These are phyloP conservation scores for Nakaseomyces nivariensis DNA, from an alignment of 1,139 yeast species.

Conservation along the genomic window DNA sequence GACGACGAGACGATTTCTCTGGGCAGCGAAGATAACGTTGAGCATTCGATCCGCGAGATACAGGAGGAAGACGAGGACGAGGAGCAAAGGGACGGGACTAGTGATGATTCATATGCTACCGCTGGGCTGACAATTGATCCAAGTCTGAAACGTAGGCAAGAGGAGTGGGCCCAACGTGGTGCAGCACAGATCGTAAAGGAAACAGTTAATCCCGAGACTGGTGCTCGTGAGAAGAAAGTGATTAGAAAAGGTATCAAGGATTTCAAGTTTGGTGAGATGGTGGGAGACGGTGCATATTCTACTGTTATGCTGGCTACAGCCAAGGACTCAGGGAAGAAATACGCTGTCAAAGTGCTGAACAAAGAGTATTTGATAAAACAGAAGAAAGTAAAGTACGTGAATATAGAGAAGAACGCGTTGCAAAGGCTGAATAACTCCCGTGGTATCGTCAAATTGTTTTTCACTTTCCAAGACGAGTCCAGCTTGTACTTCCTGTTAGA, in stretches of 20 bases:
- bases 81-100: constrained; percentile 3
- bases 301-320: constrained; percentile 66
- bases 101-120: constrained; percentile 6
- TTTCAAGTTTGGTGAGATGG: constrained; percentile 58
- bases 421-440: constrained; percentile 59
- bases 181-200: constrained; percentile 42
- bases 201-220: constrained; percentile 37
- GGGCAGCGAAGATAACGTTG: constrained; percentile 1
- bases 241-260: constrained; percentile 51
- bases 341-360: constrained; percentile 65
- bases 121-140: constrained; percentile 24
- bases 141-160: constrained; percentile 16
- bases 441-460: constrained; percentile 62
- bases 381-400: constrained; percentile 70
- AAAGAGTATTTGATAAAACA: constrained; percentile 69
- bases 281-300: constrained; percentile 79
- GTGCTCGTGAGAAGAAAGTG: constrained; percentile 28
- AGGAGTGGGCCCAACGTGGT: constrained; percentile 23
- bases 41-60: neutral
- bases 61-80: constrained; percentile 5
- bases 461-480: constrained; percentile 69
- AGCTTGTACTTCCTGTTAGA: constrained; percentile 66
- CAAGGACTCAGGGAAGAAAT: constrained; percentile 43
- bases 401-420: constrained; percentile 66
- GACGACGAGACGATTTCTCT: constrained; percentile 8